Base-by-base conservation (phyloP, 2,329 filamentous ascomycete genomes). In the Macrophomina phaseolina region DNA sequence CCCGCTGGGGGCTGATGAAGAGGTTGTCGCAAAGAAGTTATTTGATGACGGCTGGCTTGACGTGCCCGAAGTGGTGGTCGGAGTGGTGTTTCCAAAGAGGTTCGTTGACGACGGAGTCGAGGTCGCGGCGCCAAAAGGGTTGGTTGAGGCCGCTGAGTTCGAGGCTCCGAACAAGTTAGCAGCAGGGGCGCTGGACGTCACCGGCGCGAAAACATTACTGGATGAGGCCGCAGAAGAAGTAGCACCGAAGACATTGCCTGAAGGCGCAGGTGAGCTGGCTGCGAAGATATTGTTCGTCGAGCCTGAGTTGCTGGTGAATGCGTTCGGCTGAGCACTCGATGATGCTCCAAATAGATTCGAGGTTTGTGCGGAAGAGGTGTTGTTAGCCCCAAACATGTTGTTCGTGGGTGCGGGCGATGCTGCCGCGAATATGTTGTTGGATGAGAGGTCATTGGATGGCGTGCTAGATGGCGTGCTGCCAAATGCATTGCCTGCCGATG, bases 171-270 rank as follows among this genome's bases (percentile, higher is more conserved):
- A 52, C 34, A 23, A 12, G 36, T n/a, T 49, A 12, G 4, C 28
- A n/a, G 30, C 23, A 23, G 58, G 58, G 4, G 58, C 30, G 12
- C 30, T 38, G 3, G 58, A 38, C 4, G 23, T 32, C 23, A 45
- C 32, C 34, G 58, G 16, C 8, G 58, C 28, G 46, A 66, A 58
- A 7, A 38, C 14, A 6, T 60, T 66, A 18, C 18, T 52, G 32
- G 64, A 11, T 5, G 64, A 53, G 18, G 52, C 53, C 2, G 58
- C 58, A 23, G 58, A 61, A 23, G 58, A 61, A 23, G 58, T 48
- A 8, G 42, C 30, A 11, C 58, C 58, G 28, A 64, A 64, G 5
- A 18, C 16, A 45, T 18, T 64, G 61, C 61, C n/a, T 6, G 61
- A 52, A 36, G 61, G 34, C 8, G 61, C 61, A 11, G 61, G 6